Conservation (phyloP, 1,139 yeast species). For the Suhomyces anneliseae region DNA sequence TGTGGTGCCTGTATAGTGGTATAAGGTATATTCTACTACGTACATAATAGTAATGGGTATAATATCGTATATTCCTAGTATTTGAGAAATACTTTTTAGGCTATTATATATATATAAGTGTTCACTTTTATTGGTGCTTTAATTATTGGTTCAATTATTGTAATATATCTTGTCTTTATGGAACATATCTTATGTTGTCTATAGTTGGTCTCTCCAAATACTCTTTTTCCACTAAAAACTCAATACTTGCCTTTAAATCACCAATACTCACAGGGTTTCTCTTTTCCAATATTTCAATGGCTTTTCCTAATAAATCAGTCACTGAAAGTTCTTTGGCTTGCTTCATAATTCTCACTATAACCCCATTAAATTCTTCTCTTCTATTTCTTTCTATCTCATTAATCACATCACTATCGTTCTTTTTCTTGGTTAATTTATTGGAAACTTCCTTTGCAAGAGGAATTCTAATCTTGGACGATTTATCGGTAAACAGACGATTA, state of each 20-base stretch:
- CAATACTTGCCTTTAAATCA: slow-evolving; percentile 35
- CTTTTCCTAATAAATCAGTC: slow-evolving; percentile 27
- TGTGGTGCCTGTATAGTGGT: too few species aligned
- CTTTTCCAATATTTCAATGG: slow-evolving; percentile 21
- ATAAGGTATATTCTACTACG: too few species aligned
- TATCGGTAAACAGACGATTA: slow-evolving; percentile 32
- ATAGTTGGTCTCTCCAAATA: slow-evolving; percentile 29
- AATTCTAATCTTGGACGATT: slow-evolving; percentile 28
- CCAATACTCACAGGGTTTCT: slow-evolving; percentile 30
- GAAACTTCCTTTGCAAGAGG: slow-evolving; percentile 31
- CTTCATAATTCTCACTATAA: slow-evolving; percentile 37
- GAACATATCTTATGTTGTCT: slow-evolving; percentile 30
- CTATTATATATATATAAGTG: too few species aligned
- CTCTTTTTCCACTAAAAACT: slow-evolving; percentile 34
- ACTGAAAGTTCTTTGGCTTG: slow-evolving; percentile 19
- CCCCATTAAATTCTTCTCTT: slow-evolving; percentile 30
- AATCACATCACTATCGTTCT: neutral
- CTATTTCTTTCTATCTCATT: slow-evolving; percentile 20
- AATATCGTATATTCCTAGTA: too few species aligned
- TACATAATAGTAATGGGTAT: too few species aligned
- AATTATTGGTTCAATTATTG: neutral
- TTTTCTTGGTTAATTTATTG: neutral
- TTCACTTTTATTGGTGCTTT: neutral
- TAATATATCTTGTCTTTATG: slow-evolving; percentile 19
- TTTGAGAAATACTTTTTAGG: too few species aligned